Percentiles rank a stretch among this genome's conserved stretches.
These are phyloP conservation scores for Mycena belliarum DNA, from an alignment of 768 basidiomycete species.

Conservation along the genomic window DNA sequence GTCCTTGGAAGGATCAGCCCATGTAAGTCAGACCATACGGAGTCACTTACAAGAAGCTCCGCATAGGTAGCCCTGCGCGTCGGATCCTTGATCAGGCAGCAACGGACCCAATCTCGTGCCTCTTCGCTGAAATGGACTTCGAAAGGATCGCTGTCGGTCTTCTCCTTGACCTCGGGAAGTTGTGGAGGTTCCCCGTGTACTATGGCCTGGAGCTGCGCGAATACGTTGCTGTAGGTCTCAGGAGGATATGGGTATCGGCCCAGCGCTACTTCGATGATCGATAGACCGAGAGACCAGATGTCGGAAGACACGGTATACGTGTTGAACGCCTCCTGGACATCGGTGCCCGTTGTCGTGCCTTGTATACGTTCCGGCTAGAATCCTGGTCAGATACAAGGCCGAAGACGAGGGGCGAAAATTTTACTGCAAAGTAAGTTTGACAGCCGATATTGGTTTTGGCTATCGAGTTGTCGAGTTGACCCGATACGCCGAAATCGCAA, in stretches of 20 bases:
- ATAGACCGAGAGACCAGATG: conserved; percentile 95
- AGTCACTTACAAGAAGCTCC: conserved; percentile 65
- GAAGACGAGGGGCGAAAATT: conserved; percentile 25
- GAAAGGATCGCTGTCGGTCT: conserved; percentile 9
- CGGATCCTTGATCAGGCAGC: conserved; percentile 82
- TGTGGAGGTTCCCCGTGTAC: conserved; percentile 92
- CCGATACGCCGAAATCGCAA: conserved; percentile 98
- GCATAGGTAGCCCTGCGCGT: conserved; percentile 78
- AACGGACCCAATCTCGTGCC: conserved; percentile 81
- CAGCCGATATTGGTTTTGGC: conserved; percentile 99
- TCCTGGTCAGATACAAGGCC: not conserved
- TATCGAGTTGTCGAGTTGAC: conserved; percentile 92
- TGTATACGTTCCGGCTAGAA: conserved; percentile 91
- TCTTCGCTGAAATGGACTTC: conserved; percentile 39
- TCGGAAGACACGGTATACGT: conserved; percentile 97
- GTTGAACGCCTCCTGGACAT: conserved; percentile 80
- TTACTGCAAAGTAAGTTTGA: conserved; percentile 96
- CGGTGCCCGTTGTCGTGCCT: conserved; percentile 48
- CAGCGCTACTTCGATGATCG: conserved; percentile 89
- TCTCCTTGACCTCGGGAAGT: conserved; percentile 69
- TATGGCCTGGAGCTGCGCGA: conserved; percentile 94
- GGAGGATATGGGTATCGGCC: conserved; percentile 96
- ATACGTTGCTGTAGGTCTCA: conserved; percentile 95
- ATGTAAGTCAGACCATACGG: not conserved
- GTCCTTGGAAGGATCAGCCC: conserved; percentile 40